Evolutionary conservation across 441 rosid species (phyloP).

Genomic region (Biscutella laevigata): DNA sequence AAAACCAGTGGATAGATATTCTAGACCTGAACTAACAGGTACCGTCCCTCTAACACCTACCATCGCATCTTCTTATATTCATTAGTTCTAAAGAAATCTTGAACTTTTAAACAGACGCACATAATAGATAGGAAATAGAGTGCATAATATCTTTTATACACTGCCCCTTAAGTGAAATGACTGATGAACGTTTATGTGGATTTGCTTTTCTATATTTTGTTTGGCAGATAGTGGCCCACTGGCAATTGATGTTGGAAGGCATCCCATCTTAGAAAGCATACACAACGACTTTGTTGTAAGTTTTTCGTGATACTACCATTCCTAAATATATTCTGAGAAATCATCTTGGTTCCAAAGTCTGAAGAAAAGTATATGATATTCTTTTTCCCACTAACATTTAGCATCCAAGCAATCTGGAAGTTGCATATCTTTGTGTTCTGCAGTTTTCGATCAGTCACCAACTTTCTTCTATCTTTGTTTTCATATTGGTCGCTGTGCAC

Average conservation of each 20-base stretch:
- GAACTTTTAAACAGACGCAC: not conserved
- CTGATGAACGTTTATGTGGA: not conserved
- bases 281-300: conserved; percentile 79
- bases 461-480: not conserved
- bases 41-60: conserved; percentile 7
- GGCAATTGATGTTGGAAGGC: conserved; percentile 96
- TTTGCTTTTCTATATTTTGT: not conserved
- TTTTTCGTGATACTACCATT: conserved; percentile 14
- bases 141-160: not conserved
- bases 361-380: not conserved
- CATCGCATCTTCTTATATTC: not conserved
- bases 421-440: not conserved
- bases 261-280: conserved; percentile 87
- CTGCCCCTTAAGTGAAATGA: conserved; percentile 3
- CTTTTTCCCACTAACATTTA: not conserved
- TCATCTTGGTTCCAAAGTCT: not conserved
- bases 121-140: not conserved
- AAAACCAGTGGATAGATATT: conserved; percentile 76
- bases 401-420: not conserved
- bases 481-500: not conserved
- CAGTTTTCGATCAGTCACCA: not conserved
- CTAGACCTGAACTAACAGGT: conserved; percentile 87
- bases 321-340: conserved; percentile 10
- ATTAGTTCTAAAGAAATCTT: not conserved
- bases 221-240: conserved; percentile 77